These are phyloP conservation scores for Alloteropsis semialata DNA, from an alignment of 176 grass and related monocot species.

Conservation along the genomic window DNA sequence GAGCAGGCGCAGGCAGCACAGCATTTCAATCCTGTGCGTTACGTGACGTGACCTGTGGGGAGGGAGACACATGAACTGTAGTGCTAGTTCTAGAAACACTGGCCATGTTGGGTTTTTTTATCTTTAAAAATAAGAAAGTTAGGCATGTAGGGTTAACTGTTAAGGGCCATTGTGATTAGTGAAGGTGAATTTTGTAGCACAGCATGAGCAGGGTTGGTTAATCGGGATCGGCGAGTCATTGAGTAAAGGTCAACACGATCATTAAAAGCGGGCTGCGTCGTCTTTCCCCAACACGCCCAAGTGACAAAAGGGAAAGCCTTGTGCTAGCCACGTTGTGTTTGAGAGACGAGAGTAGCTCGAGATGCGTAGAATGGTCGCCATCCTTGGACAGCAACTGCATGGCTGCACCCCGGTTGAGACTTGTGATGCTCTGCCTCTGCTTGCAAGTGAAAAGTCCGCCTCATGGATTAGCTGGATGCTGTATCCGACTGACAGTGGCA, in stretches of 20 bases:
- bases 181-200: neutral
- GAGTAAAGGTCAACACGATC: slow-evolving; percentile 38
- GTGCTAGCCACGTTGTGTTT: neutral
- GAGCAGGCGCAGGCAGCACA: neutral
- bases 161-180: neutral
- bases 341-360: neutral
- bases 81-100: neutral
- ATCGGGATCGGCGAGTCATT: slow-evolving; percentile 26
- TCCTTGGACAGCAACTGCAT: neutral
- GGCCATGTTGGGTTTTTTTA: neutral
- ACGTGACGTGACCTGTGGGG: neutral
- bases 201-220: neutral
- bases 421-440: neutral
- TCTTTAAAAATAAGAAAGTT: neutral
- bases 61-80: neutral
- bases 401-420: neutral
- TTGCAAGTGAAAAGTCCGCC: slow-evolving; percentile 14
- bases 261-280: slow-evolving; percentile 35
- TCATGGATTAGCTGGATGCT: slow-evolving; percentile 3
- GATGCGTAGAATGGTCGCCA: slow-evolving; percentile 17
- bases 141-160: neutral
- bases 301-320: neutral
- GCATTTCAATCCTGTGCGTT: neutral
- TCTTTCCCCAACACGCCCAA: slow-evolving; percentile 37
- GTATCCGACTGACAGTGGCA: neutral